Percentiles rank a stretch among this genome's conserved stretches.
These are phyloP conservation scores for Castanea sativa DNA, from an alignment of 306 rosid genomes.

Conservation along the genomic window DNA sequence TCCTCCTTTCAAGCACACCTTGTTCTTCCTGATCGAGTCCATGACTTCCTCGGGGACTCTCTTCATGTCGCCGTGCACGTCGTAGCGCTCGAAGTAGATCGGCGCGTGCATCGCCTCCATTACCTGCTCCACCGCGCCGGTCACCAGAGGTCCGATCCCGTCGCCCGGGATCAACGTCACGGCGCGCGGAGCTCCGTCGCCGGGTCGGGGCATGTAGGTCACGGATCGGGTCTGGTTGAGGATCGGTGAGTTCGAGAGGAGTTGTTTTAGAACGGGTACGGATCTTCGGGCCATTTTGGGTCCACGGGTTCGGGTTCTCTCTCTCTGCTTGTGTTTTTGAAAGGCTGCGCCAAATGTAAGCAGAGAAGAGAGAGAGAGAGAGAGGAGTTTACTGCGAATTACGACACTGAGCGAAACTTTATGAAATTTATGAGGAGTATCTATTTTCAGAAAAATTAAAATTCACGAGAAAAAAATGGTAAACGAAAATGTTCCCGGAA, in stretches of 20 bases:
- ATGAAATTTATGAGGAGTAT: too few species aligned
- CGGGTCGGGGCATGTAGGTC: slow-evolving; percentile 90
- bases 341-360: neutral
- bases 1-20: slow-evolving; percentile 86
- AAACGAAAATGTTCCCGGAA: too few species aligned
- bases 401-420: too few species aligned
- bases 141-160: slow-evolving; percentile 75
- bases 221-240: slow-evolving; percentile 50
- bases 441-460: too few species aligned
- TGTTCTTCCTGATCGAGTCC: slow-evolving; percentile 77
- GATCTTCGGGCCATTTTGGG: slow-evolving; percentile 54
- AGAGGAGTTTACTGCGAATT: too few species aligned
- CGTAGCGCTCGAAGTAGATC: slow-evolving; percentile 62
- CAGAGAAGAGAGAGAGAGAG: too few species aligned
- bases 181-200: slow-evolving; percentile 65
- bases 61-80: slow-evolving; percentile 69
- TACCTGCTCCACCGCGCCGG: slow-evolving; percentile 80
- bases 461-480: too few species aligned
- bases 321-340: neutral
- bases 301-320: neutral
- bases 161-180: slow-evolving; percentile 85
- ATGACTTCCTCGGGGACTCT: slow-evolving; percentile 59
- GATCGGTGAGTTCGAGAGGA: slow-evolving; percentile 20
- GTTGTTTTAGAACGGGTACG: slow-evolving; percentile 29
- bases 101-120: slow-evolving; percentile 93